These are phyloP conservation scores for Hanseniaspora vineae DNA, from an alignment of 805 yeast genomes.

Conservation along the genomic window DNA sequence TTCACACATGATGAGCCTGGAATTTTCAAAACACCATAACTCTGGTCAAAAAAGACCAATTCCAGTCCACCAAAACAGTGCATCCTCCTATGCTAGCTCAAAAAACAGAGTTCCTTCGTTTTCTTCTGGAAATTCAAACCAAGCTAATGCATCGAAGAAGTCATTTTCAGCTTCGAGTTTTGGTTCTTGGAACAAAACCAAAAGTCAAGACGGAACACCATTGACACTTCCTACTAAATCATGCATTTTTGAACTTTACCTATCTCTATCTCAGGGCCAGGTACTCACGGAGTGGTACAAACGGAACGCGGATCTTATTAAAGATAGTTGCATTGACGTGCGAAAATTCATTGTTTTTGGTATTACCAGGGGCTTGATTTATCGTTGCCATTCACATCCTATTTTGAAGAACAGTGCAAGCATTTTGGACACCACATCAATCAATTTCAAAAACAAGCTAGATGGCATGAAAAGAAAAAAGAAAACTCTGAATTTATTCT, in stretches of 20 bases:
- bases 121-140: conserved; percentile 3
- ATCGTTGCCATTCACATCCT: conserved; percentile 71
- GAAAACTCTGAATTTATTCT: conserved; percentile 10
- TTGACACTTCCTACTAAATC: conserved; percentile 46
- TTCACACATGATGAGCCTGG: background rate
- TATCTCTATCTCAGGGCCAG: conserved; percentile 66
- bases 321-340: conserved; percentile 50
- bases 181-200: no score
- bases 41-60: conserved; percentile 5
- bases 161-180: no score
- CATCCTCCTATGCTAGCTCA: background rate
- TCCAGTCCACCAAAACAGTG: conserved; percentile 1
- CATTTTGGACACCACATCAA: conserved; percentile 2
- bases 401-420: conserved; percentile 25
- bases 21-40: conserved; percentile 11
- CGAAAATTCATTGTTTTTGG: conserved; percentile 84
- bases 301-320: conserved; percentile 44
- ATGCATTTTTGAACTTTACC: conserved; percentile 56
- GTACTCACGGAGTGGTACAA: conserved; percentile 72
- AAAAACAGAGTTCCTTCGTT: background rate
- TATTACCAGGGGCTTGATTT: conserved; percentile 63
- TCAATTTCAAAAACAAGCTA: conserved; percentile 9
- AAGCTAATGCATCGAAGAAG: background rate
- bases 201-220: no score
- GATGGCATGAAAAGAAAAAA: conserved; percentile 2